A percentile compares a stretch with the other conserved stretches of the same genome.
These are phyloP conservation scores for Thalia dealbata DNA, from an alignment of 176 grass and related monocot species.

Conservation along the genomic window DNA sequence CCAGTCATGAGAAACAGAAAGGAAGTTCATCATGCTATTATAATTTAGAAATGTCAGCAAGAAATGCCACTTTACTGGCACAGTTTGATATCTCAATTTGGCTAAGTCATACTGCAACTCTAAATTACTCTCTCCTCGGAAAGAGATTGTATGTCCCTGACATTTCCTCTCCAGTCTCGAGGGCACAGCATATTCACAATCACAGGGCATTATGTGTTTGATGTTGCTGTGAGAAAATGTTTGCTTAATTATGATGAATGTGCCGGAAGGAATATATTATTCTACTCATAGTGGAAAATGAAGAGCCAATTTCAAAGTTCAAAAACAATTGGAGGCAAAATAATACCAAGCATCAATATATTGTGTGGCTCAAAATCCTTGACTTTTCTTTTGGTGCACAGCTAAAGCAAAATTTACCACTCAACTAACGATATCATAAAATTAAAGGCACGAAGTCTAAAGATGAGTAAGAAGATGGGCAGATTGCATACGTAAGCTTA, in stretches of 20 bases:
- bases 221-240: neutral
- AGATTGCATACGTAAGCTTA: constrained; percentile 62
- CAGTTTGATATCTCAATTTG: neutral
- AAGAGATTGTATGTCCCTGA: neutral
- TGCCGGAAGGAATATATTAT: neutral
- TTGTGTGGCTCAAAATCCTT: neutral
- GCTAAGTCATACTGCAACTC: neutral
- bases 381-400: neutral
- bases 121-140: neutral
- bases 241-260: neutral
- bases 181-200: too few species aligned
- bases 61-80: neutral
- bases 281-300: neutral
- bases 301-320: neutral
- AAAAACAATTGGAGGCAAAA: neutral
- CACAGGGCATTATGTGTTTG: neutral
- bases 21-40: neutral
- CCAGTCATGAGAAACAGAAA: neutral
- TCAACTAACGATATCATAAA: neutral
- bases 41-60: neutral
- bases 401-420: neutral
- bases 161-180: neutral
- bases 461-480: neutral
- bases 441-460: neutral
- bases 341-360: neutral